Evolutionary conservation across 1,284 basidiomycete species (phyloP).

Genomic region (Cystobasidiaceae sp.): DNA sequence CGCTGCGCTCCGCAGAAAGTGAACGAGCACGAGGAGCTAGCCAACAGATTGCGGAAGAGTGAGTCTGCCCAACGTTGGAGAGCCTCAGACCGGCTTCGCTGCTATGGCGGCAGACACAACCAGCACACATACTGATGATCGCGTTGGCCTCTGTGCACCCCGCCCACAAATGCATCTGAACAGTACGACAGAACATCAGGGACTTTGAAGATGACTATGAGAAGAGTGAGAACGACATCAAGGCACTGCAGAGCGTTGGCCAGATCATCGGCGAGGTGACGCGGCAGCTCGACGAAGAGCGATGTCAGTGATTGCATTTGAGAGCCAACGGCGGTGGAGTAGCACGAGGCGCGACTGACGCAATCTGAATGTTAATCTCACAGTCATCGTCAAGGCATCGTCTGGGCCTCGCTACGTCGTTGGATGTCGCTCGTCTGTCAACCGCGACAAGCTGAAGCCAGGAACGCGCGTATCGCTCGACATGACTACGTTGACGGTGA

Average conservation of each 20-base stretch:
- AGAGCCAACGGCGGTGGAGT: not conserved
- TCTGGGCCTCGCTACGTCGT: slow-evolving; percentile 98
- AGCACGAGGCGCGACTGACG: not conserved
- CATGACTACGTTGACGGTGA: slow-evolving; percentile 99
- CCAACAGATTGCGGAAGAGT: slow-evolving; percentile 81
- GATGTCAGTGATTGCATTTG: slow-evolving; percentile 63
- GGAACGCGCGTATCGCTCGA: slow-evolving; percentile 95
- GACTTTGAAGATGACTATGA: slow-evolving; percentile 83
- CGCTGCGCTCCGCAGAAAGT: slow-evolving; percentile 62
- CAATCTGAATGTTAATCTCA: not conserved
- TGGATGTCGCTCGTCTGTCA: slow-evolving; percentile 89
- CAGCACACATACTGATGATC: not conserved
- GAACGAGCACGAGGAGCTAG: slow-evolving; percentile 73
- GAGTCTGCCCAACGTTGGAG: slow-evolving; percentile 44
- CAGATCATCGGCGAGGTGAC: slow-evolving; percentile 99
- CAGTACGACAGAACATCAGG: slow-evolving; percentile 77
- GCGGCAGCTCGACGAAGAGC: slow-evolving; percentile 96
- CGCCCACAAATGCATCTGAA: not conserved
- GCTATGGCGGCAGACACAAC: not conserved
- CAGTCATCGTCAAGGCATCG: slow-evolving; percentile 98
- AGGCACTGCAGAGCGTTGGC: slow-evolving; percentile 96
- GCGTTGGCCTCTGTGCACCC: not conserved
- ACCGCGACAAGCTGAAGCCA: slow-evolving; percentile 75
- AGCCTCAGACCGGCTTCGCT: not conserved
- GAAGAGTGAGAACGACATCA: slow-evolving; percentile 98